Evolutionary conservation across 106 monocot genomes (phyloP), one percentile per base, ranked within the genome.

Genomic region (Dactylorhiza incarnata): DNA sequence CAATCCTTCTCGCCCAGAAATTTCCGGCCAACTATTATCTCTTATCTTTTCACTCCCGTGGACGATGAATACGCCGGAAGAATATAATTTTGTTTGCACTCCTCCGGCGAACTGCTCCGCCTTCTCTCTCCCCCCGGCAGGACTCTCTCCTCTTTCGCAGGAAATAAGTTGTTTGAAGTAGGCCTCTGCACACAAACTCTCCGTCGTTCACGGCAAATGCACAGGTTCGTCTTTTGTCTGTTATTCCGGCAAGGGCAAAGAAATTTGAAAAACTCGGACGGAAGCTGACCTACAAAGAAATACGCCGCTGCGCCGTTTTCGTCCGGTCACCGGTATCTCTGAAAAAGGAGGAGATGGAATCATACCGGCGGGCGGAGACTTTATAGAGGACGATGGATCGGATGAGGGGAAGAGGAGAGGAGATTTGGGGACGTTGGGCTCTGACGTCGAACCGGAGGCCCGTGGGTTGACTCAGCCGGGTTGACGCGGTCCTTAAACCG

Each of bases 341-440:
- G 65, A 11, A 29, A 9, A 3, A 26, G 61, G 61, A 5, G 26
- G 26, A 24, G 65, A 12, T 25, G 19, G 29, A 65, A 65, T 29
- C 26, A 65, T 12, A 20, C 25, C 10, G 3, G 26, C 65, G 13
- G 13, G 65, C 65, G 65, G 19, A 20, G 9, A 4, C 26, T 65
- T 65, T 65, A 65, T 65, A 65, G 65, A 65, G 29, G 26, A 65
- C 65, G 65, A 65, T 12, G 26, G 65, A 23, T 65, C 12, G 26
- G 26, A 65, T 9, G 65, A 65, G 65, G 65, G 26, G 65, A 65
- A 65, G 65, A 11, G 26, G 29, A 65, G 65, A 11, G 26, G 29
- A 65, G 65, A 65, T 65, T 65, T 65, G 65, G 65, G 65, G 65
- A 24, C 26, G 24, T 65, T 24, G 65, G 65, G 26, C 26, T 65